Evolutionary conservation across 2,329 filamentous ascomycete species (phyloP).

Genomic region (Trichoderma semiorbis): DNA sequence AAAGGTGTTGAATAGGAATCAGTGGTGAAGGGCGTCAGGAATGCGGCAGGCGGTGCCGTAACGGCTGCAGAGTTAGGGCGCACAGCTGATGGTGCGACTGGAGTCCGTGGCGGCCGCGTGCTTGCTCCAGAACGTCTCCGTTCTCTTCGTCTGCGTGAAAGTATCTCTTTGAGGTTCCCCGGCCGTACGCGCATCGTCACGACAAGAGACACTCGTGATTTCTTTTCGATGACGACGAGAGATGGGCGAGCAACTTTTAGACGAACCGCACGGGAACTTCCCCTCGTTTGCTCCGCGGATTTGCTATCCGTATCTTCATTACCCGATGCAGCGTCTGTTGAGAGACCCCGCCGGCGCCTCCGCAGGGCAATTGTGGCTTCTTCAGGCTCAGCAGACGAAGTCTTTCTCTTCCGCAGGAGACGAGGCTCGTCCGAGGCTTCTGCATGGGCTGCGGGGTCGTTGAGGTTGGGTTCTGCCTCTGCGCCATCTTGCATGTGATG

Average conservation of each 20-base stretch:
- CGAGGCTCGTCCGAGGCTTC: constrained; percentile 74
- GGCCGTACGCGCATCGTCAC: constrained; percentile 37
- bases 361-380: constrained; percentile 50
- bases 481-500: constrained; percentile 46
- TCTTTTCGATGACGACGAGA: constrained; percentile 41
- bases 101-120: constrained; percentile 26
- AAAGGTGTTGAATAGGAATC: constrained; percentile 71
- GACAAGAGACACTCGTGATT: constrained; percentile 34
- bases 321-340: constrained; percentile 39
- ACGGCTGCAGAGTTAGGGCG: constrained; percentile 20
- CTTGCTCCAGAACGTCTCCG: constrained; percentile 27
- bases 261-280: constrained; percentile 56
- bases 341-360: constrained; percentile 51
- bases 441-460: constrained; percentile 66
- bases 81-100: constrained; percentile 24
- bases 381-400: constrained; percentile 65
- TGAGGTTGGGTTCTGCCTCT: constrained; percentile 65
- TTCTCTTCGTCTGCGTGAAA: constrained; percentile 35
- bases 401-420: constrained; percentile 78
- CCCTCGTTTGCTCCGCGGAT: constrained; percentile 29
- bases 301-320: constrained; percentile 35
- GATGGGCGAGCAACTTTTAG: constrained; percentile 44
- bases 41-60: constrained; percentile 23
- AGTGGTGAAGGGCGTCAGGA: constrained; percentile 56
- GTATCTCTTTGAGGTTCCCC: constrained; percentile 37